These are phyloP conservation scores for Ophiocordyceps polyrhachis-furcata DNA, from an alignment of 2,329 filamentous ascomycete species.

Conservation along the genomic window DNA sequence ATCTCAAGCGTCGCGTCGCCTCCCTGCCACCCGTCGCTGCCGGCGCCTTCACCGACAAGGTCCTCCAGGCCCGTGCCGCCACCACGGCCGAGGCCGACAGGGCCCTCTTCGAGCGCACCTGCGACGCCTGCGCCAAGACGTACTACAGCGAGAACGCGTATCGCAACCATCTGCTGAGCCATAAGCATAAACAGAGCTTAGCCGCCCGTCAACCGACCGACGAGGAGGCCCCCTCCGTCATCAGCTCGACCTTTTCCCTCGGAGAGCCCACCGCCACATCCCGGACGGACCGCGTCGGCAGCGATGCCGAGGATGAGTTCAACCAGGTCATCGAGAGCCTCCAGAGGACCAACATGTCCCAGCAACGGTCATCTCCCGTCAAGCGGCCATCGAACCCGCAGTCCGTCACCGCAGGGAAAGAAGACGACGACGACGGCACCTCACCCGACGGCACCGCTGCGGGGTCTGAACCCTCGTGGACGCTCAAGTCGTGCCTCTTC, in stretches of 20 bases:
- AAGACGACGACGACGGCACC: slow-evolving; percentile 25
- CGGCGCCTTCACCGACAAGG: slow-evolving; percentile 89
- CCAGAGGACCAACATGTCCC: slow-evolving; percentile 51
- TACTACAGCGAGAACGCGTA: slow-evolving; percentile 96
- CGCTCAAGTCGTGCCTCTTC: slow-evolving; percentile 56
- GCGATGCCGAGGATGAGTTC: slow-evolving; percentile 56
- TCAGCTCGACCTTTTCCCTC: slow-evolving; percentile 81
- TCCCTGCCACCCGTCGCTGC: slow-evolving; percentile 79
- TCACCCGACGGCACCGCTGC: slow-evolving; percentile 23
- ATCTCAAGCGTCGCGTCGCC: slow-evolving; percentile 85
- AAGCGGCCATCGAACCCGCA: slow-evolving; percentile 35
- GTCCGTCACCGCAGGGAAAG: slow-evolving; percentile 14
- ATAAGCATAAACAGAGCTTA: slow-evolving; percentile 57
- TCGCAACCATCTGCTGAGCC: slow-evolving; percentile 77
- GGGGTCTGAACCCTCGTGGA: slow-evolving; percentile 16
- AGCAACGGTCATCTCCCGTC: slow-evolving; percentile 28
- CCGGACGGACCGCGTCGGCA: slow-evolving; percentile 31
- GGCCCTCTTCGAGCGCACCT: slow-evolving; percentile 72
- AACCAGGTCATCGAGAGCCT: slow-evolving; percentile 60
- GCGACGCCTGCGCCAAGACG: slow-evolving; percentile 68
- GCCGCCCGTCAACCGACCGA: slow-evolving; percentile 27
- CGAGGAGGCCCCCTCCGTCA: slow-evolving; percentile 62
- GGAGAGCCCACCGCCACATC: slow-evolving; percentile 50
- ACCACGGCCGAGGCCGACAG: slow-evolving; percentile 72
- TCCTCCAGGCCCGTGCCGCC: slow-evolving; percentile 72